Conservation (phyloP, 371 early-diverging fungal species). For the Apophysomyces elegans region DNA sequence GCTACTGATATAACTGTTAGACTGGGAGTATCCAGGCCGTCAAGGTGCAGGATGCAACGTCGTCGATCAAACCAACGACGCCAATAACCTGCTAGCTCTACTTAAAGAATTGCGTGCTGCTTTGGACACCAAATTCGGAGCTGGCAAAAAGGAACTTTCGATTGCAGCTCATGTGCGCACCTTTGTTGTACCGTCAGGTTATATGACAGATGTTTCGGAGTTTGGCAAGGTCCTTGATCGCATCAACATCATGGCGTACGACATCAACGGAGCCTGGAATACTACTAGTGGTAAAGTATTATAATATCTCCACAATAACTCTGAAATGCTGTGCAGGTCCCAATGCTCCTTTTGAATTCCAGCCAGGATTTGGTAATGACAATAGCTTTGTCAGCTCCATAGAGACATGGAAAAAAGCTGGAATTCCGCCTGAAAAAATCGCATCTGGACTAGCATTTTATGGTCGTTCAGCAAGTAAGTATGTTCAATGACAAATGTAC, state of each 20-base stretch:
- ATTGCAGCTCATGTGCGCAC: constrained; percentile 59
- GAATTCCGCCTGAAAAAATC: constrained; percentile 62
- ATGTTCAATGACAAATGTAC: not conserved
- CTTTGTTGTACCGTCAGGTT: constrained; percentile 51
- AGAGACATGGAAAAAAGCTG: constrained; percentile 56
- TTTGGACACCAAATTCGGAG: constrained; percentile 57
- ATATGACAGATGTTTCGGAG: constrained; percentile 53
- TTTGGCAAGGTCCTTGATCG: constrained; percentile 63
- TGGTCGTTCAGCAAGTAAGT: constrained; percentile 59
- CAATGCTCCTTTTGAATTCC: constrained; percentile 57
- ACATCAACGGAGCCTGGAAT: constrained; percentile 63
- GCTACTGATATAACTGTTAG: constrained; percentile 14
- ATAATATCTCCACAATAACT: constrained; percentile 21
- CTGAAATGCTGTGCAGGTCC: constrained; percentile 30
- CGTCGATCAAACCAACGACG: constrained; percentile 40
- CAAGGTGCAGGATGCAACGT: constrained; percentile 61
- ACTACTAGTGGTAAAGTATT: constrained; percentile 21
- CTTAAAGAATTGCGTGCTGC: constrained; percentile 63
- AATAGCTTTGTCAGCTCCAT: constrained; percentile 53
- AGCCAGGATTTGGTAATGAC: constrained; percentile 25
- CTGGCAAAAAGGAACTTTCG: constrained; percentile 53
- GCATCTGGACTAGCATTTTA: constrained; percentile 69
- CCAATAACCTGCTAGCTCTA: constrained; percentile 46
- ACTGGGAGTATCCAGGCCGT: constrained; percentile 69
- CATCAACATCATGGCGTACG: constrained; percentile 62